Conservation (phyloP, 2,329 filamentous ascomycete genomes). For the Fusarium aywerte region DNA sequence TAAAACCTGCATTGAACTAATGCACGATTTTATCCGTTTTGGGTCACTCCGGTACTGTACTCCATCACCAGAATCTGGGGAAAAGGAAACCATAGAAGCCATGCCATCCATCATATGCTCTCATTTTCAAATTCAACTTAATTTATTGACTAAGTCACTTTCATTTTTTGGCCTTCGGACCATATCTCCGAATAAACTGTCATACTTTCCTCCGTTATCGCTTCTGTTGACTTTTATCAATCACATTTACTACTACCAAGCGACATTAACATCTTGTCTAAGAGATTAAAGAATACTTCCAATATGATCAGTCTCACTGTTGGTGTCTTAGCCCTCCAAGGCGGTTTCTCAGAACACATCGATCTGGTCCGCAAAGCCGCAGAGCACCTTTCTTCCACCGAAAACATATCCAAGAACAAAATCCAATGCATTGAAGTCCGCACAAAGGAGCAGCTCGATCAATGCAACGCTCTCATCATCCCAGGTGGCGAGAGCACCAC, state of each 20-base stretch:
- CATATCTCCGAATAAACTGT: conserved; percentile 22
- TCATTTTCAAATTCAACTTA: conserved; percentile 2
- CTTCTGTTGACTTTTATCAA: not conserved
- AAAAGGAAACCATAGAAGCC: too few relatives aligned
- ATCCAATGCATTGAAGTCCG: conserved; percentile 83
- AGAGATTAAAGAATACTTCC: not conserved
- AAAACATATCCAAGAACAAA: conserved; percentile 39
- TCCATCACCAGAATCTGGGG: conserved; percentile 39
- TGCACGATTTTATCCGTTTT: conserved; percentile 35
- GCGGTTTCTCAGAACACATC: conserved; percentile 91
- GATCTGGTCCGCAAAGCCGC: conserved; percentile 77
- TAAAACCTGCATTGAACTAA: conserved; percentile 24
- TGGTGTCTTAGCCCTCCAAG: conserved; percentile 81
- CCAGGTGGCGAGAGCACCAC: conserved; percentile 96
- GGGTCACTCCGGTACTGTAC: conserved; percentile 33
- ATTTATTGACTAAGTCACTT: conserved; percentile 17
- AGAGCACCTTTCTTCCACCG: conserved; percentile 54
- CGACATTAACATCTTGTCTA: too few relatives aligned
- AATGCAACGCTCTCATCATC: conserved; percentile 86
- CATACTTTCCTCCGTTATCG: conserved; percentile 29
- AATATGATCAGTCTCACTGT: conserved; percentile 58
- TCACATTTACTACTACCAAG: not conserved
- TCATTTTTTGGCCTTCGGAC: conserved; percentile 25
- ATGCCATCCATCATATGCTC: too few relatives aligned
- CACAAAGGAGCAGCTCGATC: conserved; percentile 74